phyloP scores from a whole-genome alignment of 2,329 filamentous ascomycete genomes.

The Beauveria varroae region DNA sequence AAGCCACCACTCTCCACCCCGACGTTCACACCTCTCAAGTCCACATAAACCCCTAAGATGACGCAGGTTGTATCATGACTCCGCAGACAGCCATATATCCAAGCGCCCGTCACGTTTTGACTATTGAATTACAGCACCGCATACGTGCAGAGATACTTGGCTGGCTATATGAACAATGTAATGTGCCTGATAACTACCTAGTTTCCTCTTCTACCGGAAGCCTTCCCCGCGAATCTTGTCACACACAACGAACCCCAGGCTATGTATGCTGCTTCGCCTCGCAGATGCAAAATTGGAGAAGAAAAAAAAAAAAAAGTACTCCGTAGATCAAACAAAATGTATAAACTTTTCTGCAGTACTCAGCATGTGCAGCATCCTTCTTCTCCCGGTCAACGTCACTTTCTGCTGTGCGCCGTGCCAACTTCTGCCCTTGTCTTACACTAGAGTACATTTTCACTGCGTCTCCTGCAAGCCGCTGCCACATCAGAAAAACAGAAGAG shows the following conservation, averaged over 20 bases:
- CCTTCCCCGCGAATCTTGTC: neutral
- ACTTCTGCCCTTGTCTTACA: neutral
- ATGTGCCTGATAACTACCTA: too few species aligned
- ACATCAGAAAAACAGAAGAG: neutral
- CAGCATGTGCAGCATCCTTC: neutral
- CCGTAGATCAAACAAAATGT: neutral
- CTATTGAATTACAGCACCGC: too few species aligned
- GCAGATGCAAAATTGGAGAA: neutral
- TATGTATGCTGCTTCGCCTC: neutral
- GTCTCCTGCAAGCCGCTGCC: neutral
- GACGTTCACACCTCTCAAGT: too few species aligned
- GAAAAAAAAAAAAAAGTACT: neutral
- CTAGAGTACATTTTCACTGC: neutral
- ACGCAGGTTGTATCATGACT: too few species aligned
- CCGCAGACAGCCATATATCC: too few species aligned
- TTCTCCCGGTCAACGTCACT: neutral
- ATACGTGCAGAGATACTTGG: too few species aligned
- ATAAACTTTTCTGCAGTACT: neutral
- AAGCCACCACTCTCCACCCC: too few species aligned
- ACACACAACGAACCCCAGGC: neutral
- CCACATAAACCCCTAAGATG: too few species aligned
- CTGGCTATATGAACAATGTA: too few species aligned
- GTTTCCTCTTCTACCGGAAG: neutral
- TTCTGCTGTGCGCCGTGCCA: neutral
- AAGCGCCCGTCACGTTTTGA: too few species aligned